Conservation (phyloP, 2,329 filamentous ascomycete species). For the Ophiostoma perfectum region DNA sequence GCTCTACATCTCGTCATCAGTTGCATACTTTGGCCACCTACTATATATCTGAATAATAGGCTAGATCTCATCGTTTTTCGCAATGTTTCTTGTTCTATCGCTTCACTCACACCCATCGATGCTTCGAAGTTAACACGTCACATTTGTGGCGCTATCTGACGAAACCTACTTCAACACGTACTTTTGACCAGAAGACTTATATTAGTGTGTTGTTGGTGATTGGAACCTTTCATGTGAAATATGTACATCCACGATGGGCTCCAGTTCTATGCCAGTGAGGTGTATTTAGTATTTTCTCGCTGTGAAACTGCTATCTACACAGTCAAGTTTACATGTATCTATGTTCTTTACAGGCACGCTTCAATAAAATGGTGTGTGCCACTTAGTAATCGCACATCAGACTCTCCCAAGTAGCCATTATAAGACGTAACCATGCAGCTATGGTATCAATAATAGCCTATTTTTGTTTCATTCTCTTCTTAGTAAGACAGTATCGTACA, state of each 20-base stretch:
- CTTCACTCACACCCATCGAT: no score
- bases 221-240: neutral
- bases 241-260: neutral
- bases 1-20: neutral
- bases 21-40: neutral
- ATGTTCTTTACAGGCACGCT: no score
- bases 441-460: no score
- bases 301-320: neutral
- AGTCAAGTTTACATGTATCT: neutral
- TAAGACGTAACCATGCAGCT: no score
- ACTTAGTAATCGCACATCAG: neutral
- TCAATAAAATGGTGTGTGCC: neutral
- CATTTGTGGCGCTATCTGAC: neutral
- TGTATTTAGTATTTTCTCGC: neutral
- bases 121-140: neutral
- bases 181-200: neutral
- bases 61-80: neutral
- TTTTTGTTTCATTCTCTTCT: neutral
- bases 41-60: neutral
- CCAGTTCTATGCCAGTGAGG: no score
- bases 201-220: neutral
- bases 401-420: no score
- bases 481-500: no score
- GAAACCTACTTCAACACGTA: neutral
- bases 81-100: neutral